Conservation (phyloP, 768 basidiomycete genomes). For the Fistulinella prunicolor region DNA sequence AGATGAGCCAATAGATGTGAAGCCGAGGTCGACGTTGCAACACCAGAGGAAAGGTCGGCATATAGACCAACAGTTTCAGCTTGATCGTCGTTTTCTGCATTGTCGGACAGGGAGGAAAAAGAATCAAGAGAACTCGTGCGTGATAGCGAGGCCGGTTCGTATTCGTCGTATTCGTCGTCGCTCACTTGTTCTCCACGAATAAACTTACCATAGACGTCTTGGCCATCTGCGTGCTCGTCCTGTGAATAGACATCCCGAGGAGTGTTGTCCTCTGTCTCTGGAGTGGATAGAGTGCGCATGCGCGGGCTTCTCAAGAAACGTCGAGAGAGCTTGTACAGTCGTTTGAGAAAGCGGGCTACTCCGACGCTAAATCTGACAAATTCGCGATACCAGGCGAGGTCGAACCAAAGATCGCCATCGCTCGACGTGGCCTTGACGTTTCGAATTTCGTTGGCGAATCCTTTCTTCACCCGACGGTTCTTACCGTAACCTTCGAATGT, state of each 20-base stretch:
- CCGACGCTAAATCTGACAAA: slow-evolving; percentile 33
- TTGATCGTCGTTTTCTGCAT: slow-evolving; percentile 30
- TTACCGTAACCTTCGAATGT: slow-evolving; percentile 26
- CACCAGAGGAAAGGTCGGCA: slow-evolving; percentile 47
- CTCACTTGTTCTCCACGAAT: slow-evolving; percentile 54
- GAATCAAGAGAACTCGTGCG: slow-evolving; percentile 20
- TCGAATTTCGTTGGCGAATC: slow-evolving; percentile 52
- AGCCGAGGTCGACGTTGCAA: slow-evolving; percentile 33
- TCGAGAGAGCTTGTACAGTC: slow-evolving; percentile 15
- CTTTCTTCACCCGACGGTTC: slow-evolving; percentile 28
- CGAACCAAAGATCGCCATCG: slow-evolving; percentile 39
- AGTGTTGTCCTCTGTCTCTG: slow-evolving; percentile 6
- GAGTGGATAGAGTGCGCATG: slow-evolving; percentile 5
- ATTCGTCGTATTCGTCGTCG: slow-evolving; percentile 48
- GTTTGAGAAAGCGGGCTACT: slow-evolving; percentile 27
- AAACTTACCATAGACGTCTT: slow-evolving; percentile 53
- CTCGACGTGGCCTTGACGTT: slow-evolving; percentile 34
- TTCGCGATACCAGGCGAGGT: slow-evolving; percentile 41
- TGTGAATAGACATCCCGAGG: slow-evolving; percentile 6
- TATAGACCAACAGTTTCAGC: slow-evolving; percentile 49
- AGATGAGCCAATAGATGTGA: slow-evolving; percentile 57
- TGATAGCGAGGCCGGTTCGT: slow-evolving; percentile 23
- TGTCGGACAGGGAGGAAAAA: slow-evolving; percentile 25
- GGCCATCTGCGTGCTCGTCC: slow-evolving; percentile 27
- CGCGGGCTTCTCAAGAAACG: slow-evolving; percentile 18